Conservation (phyloP, 768 basidiomycete species). For the Porphyrellus cyaneotinctus region DNA sequence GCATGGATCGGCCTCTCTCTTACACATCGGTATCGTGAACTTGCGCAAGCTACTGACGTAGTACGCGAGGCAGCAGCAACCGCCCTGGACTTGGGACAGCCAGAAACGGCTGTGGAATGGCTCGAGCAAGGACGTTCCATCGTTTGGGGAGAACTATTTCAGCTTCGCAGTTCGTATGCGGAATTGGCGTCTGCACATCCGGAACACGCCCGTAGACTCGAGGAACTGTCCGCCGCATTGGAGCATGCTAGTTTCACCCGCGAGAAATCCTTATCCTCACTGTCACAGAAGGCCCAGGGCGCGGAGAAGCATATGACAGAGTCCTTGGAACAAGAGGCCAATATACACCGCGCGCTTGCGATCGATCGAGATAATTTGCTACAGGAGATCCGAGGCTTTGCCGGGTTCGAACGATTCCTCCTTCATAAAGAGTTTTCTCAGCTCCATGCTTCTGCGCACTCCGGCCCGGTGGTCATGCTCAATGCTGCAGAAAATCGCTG, state of each 20-base stretch:
- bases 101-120: slow-evolving; percentile 13
- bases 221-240: neutral
- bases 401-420: neutral
- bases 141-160: slow-evolving; percentile 12
- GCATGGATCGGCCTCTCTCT: slow-evolving; percentile 3
- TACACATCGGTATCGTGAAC: neutral
- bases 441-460: neutral
- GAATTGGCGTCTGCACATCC: slow-evolving; percentile 1
- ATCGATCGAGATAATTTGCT: slow-evolving; percentile 2
- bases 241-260: neutral
- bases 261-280: neutral
- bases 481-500: slow-evolving; percentile 20
- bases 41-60: neutral
- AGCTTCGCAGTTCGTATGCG: slow-evolving; percentile 7
- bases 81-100: neutral
- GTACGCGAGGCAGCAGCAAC: slow-evolving; percentile 7
- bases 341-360: slow-evolving; percentile 4
- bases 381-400: neutral
- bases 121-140: slow-evolving; percentile 17
- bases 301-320: neutral
- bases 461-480: neutral
- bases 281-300: neutral
- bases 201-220: slow-evolving; percentile 1
- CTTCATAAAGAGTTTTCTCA: neutral
- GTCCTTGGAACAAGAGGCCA: slow-evolving; percentile 1